Base-by-base conservation (phyloP, 371 early-diverging fungal species). In the Caulochytrium protostelioides region DNA sequence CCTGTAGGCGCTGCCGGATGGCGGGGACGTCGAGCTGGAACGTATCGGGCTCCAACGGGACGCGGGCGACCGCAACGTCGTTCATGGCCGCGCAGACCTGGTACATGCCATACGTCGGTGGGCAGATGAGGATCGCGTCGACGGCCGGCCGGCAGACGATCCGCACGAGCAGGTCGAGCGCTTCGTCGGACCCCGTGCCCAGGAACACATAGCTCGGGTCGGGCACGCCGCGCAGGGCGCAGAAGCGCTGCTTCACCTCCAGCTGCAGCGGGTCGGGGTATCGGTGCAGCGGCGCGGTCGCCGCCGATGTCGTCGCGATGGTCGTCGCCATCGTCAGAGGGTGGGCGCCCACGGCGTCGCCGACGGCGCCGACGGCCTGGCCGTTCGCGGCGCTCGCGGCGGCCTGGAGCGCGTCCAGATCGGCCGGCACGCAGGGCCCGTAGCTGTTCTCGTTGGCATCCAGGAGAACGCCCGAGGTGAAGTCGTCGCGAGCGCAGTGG, bases 51-150 rank as follows among this genome's bases (percentile, higher is more conserved):
- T 71, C 53, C 31, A 94, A 54, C 18, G 69, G 70, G 16, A 81
- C 79, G 42, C 77, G 76, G 33, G 81, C 76, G 22, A 91, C 74
- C 32, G 50, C 59, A 0, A 87, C 83, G 52, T 94, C 94, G 51
- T 97, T 92, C 52, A 85, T 74, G 44, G 79, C 72, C 26, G 91
- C 90, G 35, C 69, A 74, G 12, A 89, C 89, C 12, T 69, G 62
- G 62, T 97, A 97, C 97, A 97, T 97, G 45, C 97, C 97, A 50
- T 97, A 97, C 19, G 92, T 92, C 2, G 97, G 94, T 36, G 92
- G 92, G 6, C 80, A 80, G 34, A 91, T 77, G 34, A 97, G 59
- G 42, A 92, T 72, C 54, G 80, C 76, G 49, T 97, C 92, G 41
- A 67, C 65, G 27, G 71, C 80, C 8, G 97, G 97, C 13, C 65